phyloP scores from a whole-genome alignment of 1,139 yeast species.

The Tardiomyces blankii region DNA sequence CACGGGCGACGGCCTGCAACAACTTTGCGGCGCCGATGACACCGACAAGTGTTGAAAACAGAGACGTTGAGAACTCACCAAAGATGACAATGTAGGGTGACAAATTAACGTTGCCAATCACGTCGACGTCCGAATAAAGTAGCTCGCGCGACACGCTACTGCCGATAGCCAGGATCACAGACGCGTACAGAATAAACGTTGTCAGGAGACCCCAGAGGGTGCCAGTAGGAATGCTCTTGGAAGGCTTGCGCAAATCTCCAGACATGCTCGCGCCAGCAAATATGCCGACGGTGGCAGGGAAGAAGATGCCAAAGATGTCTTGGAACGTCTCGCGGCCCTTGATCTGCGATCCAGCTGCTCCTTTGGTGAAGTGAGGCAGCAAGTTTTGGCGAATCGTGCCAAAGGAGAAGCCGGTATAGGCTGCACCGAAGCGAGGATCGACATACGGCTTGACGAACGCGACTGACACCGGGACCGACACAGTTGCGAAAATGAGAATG shows the following conservation, averaged over 20 bases:
- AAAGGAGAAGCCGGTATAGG: constrained; percentile 69
- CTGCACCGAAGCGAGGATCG: constrained; percentile 24
- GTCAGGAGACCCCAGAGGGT: constrained; percentile 70
- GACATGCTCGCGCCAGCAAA: constrained; percentile 99
- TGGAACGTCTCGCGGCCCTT: constrained; percentile 62
- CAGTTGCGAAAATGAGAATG: constrained; percentile 56
- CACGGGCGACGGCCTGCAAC: constrained; percentile 83
- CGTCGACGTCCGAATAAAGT: constrained; percentile 65
- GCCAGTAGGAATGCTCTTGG: constrained; percentile 81
- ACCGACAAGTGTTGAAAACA: constrained; percentile 90
- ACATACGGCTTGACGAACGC: constrained; percentile 46
- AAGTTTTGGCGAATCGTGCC: constrained; percentile 52
- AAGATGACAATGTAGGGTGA: constrained; percentile 61
- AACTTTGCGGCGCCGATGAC: constrained; percentile 89
- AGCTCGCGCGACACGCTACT: constrained; percentile 68
- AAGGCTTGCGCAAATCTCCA: constrained; percentile 81
- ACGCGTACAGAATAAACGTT: constrained; percentile 62
- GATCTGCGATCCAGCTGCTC: constrained; percentile 83
- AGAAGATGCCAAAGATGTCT: constrained; percentile 84
- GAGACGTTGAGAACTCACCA: constrained; percentile 83
- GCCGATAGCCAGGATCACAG: constrained; percentile 74
- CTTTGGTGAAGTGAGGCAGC: constrained; percentile 69
- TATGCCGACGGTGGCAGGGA: constrained; percentile 97
- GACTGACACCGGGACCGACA: constrained; percentile 75
- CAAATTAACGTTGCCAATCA: constrained; percentile 69